Evolutionary conservation across 2,329 filamentous ascomycete species (phyloP), one percentile per base, ranked within the genome.

Genomic region (Aspergillus flavus): DNA sequence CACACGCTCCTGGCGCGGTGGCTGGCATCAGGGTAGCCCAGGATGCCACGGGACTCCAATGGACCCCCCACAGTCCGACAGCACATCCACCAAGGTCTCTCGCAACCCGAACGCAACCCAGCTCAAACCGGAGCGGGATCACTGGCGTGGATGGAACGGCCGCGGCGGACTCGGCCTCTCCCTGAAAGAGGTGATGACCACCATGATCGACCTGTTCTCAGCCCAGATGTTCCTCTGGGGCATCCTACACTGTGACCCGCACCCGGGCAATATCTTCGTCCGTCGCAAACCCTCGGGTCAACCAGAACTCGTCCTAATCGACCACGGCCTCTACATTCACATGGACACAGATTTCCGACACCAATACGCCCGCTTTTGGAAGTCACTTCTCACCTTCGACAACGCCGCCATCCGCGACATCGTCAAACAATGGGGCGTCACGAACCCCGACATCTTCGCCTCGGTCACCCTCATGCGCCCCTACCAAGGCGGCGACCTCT

Each of bases 151-250:
- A 5, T 80, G 78, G 7, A 85, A 87, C 57, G 86, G 87, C 30
- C 88, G 87, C 64, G 94, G 94, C 57, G 95, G 95, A 0, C 86
- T 98, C 0, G 95, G 95, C 0, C 82, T 99, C 3, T 89, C 87
- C 9, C 83, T 93, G 34, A 91, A 91, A 73, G 90, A 94, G 63
- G 93, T 97, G 63, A 98, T 98, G 95, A 91, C 90, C 6, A 97
- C 93, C 36, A 97, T 98, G 89, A 87, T 97, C 57, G 94, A 97
- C 76, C 85, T 98, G 39, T 99, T 98, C 82, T 92, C 90, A n/a
- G 94, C 93, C 2, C 94, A 98, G 75, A 98, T 98, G 85, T 99
- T 97, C 83, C 90, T 96, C 68, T 98, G 93, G 92, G 95, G 95
- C 14, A 86, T 92, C 50, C 92, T 98, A 0, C 94, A 99, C 81